Evolutionary conservation across 768 basidiomycete species (phyloP).

Genomic region (Naematelia encephala): DNA sequence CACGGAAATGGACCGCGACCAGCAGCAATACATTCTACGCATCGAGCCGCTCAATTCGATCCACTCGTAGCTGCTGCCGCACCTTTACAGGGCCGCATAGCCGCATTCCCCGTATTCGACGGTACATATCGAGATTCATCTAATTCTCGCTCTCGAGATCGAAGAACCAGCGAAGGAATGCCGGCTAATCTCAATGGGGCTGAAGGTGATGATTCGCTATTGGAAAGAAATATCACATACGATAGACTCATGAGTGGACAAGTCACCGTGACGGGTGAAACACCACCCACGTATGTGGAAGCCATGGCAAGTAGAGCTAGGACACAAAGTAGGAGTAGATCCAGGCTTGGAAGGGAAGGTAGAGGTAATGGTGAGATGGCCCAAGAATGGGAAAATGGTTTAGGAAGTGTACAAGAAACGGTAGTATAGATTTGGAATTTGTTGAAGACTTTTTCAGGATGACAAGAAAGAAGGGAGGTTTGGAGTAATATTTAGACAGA

Average conservation of each 20-base stretch:
- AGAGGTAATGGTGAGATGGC: not conserved
- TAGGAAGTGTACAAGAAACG: not conserved
- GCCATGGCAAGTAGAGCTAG: constrained; percentile 28
- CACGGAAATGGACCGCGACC: constrained; percentile 16
- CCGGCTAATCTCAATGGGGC: not conserved
- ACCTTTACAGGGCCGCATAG: not conserved
- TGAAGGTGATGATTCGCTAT: constrained; percentile 36
- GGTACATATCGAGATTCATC: not conserved
- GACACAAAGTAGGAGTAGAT: constrained; percentile 4
- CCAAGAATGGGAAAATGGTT: not conserved
- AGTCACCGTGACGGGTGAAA: constrained; percentile 75
- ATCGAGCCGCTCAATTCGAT: not conserved
- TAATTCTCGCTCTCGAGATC: constrained; percentile 1
- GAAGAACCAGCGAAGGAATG: not conserved
- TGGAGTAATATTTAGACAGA: too few species aligned
- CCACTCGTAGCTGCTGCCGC: not conserved
- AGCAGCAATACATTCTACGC: not conserved
- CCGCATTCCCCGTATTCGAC: not conserved
- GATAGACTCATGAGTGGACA: constrained; percentile 79
- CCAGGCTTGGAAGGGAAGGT: constrained; percentile 8
- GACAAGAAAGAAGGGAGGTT: too few species aligned
- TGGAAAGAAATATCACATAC: constrained; percentile 57
- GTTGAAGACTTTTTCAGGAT: too few species aligned
- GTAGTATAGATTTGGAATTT: not conserved
- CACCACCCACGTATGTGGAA: constrained; percentile 70